Conservation (phyloP, 1,284 basidiomycete genomes). For the Rhodotorula mucilaginosa region DNA sequence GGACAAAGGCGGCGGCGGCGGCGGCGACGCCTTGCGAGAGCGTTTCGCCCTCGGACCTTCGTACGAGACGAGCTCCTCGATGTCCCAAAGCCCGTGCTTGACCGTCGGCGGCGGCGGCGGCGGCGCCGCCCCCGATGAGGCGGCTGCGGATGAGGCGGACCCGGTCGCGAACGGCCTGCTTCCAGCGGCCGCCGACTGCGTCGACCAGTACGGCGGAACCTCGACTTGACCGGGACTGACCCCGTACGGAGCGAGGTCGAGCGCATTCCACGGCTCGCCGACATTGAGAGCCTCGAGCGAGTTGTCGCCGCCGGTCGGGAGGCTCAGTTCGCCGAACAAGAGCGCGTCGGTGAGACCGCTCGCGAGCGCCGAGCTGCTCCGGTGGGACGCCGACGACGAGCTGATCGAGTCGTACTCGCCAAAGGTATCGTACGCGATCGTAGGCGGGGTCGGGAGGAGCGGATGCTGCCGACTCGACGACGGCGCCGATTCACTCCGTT, state of each 20-base stretch:
- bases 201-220: slow-evolving; percentile 1
- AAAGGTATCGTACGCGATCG: neutral
- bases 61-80: slow-evolving; percentile 27
- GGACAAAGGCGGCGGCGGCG: neutral
- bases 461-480: neutral
- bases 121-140: neutral
- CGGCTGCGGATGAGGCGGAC: neutral
- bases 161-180: neutral
- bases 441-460: too few relatives aligned
- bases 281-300: slow-evolving; percentile 5
- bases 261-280: neutral
- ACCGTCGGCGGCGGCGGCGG: too few relatives aligned
- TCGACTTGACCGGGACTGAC: slow-evolving; percentile 15
- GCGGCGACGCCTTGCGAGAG: slow-evolving; percentile 3
- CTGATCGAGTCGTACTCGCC: neutral
- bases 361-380: neutral
- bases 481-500: neutral
- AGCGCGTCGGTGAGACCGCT: slow-evolving; percentile 5
- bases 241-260: slow-evolving; percentile 21
- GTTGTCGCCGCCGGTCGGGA: slow-evolving; percentile 2
- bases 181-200: neutral
- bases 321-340: slow-evolving; percentile 1
- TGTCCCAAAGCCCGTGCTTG: slow-evolving; percentile 23
- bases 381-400: neutral
- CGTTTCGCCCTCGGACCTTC: neutral